Percentiles rank a stretch among this genome's conserved stretches.
Evolutionary conservation across 2,329 filamentous ascomycete genomes (phyloP).

Genomic region (Sordariomycetes sp.): DNA sequence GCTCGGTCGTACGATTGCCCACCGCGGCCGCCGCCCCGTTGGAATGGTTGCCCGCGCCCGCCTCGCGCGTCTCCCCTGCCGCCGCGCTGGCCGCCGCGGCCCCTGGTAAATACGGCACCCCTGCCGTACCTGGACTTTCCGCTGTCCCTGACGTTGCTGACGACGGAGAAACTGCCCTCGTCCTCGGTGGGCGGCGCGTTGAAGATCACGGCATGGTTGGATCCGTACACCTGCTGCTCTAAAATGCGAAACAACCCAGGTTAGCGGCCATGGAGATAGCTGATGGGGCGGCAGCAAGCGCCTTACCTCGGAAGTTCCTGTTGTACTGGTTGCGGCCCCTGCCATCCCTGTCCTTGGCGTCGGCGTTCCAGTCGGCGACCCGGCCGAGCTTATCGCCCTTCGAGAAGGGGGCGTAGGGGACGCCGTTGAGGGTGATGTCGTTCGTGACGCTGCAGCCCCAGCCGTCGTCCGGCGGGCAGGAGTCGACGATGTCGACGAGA

Average conservation of each 20-base stretch:
- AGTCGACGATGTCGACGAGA: conserved; percentile 5
- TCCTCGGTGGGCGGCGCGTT: conserved; percentile 87
- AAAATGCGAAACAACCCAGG: conserved; percentile 3
- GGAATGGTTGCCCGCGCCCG: conserved; percentile 41
- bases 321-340: conserved; percentile 76
- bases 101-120: conserved; percentile 80
- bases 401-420: conserved; percentile 95
- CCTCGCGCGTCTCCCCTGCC: conserved; percentile 51
- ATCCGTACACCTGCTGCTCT: conserved; percentile 97
- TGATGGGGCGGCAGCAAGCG: neutral
- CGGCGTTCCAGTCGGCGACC: conserved; percentile 96
- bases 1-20: conserved; percentile 67
- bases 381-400: conserved; percentile 98
- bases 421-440: conserved; percentile 85
- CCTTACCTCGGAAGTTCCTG: conserved; percentile 78
- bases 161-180: conserved; percentile 94
- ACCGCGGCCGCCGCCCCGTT: conserved; percentile 62
- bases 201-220: conserved; percentile 77
- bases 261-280: neutral
- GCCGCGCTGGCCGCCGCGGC: conserved; percentile 68
- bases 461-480: conserved; percentile 55
- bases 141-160: conserved; percentile 86
- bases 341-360: conserved; percentile 73
- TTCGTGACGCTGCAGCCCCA: conserved; percentile 80
- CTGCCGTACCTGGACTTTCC: conserved; percentile 81